These are phyloP conservation scores for Apiospora sp. DNA, from an alignment of 2,329 filamentous ascomycete genomes.

Conservation along the genomic window DNA sequence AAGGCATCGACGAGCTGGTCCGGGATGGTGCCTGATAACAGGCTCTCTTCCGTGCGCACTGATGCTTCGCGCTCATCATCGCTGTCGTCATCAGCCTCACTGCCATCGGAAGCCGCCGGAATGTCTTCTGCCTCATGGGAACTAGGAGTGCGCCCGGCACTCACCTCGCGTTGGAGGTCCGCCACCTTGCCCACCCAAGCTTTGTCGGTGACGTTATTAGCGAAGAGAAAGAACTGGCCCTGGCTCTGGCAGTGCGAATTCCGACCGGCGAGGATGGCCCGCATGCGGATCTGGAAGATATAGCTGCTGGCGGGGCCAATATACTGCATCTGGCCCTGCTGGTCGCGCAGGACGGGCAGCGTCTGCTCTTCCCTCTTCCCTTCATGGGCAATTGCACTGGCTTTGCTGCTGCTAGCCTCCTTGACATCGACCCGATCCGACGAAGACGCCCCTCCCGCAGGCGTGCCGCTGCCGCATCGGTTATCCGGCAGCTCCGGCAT, in stretches of 20 bases:
- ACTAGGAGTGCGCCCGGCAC: constrained; percentile 19
- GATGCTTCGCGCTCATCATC: not conserved
- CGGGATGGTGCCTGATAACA: constrained; percentile 36
- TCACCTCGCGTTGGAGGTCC: constrained; percentile 21
- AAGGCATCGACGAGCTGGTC: constrained; percentile 48
- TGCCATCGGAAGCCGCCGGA: not conserved
- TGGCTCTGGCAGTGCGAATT: constrained; percentile 35
- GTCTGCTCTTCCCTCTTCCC: not conserved
- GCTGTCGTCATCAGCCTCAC: no score
- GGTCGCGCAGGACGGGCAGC: constrained; percentile 45
- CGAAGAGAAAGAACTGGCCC: constrained; percentile 49
- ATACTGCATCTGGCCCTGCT: constrained; percentile 53
- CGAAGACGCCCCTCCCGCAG: not conserved
- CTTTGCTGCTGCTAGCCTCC: no score
- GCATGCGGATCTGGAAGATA: constrained; percentile 50
- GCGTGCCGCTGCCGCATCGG: constrained; percentile 24
- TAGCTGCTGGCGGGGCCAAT: constrained; percentile 52
- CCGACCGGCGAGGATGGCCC: constrained; percentile 44
- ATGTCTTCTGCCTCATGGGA: not conserved
- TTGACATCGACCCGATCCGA: not conserved
- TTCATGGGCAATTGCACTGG: not conserved
- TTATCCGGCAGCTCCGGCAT: constrained; percentile 39
- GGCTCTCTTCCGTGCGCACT: not conserved
- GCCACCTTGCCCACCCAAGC: constrained; percentile 27
- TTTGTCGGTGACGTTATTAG: constrained; percentile 47